A percentile compares a stretch with the other conserved stretches of the same genome.
These are phyloP conservation scores for Stentor coeruleus DNA, from an alignment of 73 alveolate species.

Conservation along the genomic window DNA sequence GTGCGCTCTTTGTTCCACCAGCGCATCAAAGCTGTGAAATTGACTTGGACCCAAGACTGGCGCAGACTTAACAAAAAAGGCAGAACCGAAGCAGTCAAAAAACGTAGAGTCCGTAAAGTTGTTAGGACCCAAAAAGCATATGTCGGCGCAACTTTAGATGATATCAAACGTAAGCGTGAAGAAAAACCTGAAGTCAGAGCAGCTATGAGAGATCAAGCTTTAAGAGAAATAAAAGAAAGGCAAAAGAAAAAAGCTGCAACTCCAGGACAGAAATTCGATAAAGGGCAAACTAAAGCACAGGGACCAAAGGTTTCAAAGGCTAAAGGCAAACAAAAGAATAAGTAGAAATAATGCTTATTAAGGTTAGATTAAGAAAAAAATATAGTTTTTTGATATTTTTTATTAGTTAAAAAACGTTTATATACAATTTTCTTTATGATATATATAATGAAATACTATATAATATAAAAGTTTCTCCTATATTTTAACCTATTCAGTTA, in stretches of 20 bases:
- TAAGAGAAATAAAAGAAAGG: conserved; percentile 52
- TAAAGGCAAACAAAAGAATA: no score
- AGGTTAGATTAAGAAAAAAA: no score
- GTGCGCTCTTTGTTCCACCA: conserved; percentile 47
- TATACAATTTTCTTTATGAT: no score
- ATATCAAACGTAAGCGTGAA: conserved; percentile 57
- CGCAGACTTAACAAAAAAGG: conserved; percentile 55
- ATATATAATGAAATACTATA: no score
- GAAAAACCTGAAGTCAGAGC: conserved; percentile 48
- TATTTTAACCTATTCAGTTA: no score
- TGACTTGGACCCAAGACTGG: conserved; percentile 74
- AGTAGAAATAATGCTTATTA: no score
- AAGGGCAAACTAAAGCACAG: no score
- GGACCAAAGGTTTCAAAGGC: conserved; percentile 45
- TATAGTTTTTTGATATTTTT: no score
- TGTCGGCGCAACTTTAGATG: conserved; percentile 64
- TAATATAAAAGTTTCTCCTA: no score
- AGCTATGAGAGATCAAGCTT: conserved; percentile 43
- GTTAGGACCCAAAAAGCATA: conserved; percentile 59
- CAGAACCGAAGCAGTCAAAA: conserved; percentile 47
- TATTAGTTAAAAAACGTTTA: no score
- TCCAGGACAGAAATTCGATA: no score
- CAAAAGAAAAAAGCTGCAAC: conserved; percentile 45
- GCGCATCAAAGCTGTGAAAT: conserved; percentile 51
- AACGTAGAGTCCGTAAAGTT: conserved; percentile 57